phyloP scores from a whole-genome alignment of 805 yeast species.

The Alloascoidea hylecoeti region DNA sequence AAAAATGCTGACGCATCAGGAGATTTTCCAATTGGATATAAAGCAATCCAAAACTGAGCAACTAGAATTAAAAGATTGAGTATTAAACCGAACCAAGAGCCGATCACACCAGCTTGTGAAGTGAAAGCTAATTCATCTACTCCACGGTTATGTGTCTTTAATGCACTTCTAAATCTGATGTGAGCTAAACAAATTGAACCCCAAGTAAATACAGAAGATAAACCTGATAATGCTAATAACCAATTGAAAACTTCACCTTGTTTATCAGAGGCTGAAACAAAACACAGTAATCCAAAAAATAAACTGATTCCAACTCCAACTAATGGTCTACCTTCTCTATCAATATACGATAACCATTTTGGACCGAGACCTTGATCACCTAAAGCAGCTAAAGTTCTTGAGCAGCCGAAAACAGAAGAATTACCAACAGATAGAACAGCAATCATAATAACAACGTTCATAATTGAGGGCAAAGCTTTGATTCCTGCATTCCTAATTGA shows the following conservation, averaged over 20 bases:
- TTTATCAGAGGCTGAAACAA: conserved; percentile 42
- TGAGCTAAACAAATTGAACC: conserved; percentile 43
- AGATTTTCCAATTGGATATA: conserved; percentile 57
- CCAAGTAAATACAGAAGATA: conserved; percentile 53
- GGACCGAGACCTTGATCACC: conserved; percentile 50
- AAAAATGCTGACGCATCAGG: conserved; percentile 52
- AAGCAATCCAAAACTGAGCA: conserved; percentile 66
- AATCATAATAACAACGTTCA: conserved; percentile 43
- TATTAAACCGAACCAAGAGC: conserved; percentile 44
- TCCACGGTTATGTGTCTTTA: conserved; percentile 43
- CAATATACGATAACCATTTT: conserved; percentile 39
- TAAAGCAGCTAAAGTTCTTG: conserved; percentile 46
- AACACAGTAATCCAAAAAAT: conserved; percentile 39
- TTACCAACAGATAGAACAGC: conserved; percentile 55
- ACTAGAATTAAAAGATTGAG: conserved; percentile 41
- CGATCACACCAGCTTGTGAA: conserved; percentile 48
- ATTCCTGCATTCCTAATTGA: conserved; percentile 29
- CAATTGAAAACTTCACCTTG: conserved; percentile 42
- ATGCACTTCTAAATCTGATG: conserved; percentile 49
- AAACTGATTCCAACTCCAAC: conserved; percentile 37
- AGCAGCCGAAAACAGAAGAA: conserved; percentile 50
- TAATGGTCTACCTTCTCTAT: conserved; percentile 55
- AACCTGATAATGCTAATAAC: conserved; percentile 51
- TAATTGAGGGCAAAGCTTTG: conserved; percentile 29
- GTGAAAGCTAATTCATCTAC: conserved; percentile 49